Evolutionary conservation across 495 filamentous ascomycete genomes (phyloP), one percentile per base, ranked within the genome.

Genomic region (Aspergillus hancockii): DNA sequence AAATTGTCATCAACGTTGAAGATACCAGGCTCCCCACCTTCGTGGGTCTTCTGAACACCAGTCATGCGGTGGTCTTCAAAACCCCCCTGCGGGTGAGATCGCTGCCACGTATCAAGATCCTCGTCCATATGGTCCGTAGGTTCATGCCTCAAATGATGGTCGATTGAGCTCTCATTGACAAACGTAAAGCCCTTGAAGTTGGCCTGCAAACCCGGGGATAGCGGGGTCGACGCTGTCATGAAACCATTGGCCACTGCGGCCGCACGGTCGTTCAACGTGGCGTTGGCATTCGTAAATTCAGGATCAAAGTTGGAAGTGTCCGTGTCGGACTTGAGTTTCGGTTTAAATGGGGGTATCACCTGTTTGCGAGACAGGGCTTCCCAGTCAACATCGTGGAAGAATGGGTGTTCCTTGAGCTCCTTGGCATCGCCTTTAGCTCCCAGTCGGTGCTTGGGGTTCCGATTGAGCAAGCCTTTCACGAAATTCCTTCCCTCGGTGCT

Each of bases 141-240:
- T 34, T 86, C 86, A 43, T 85, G 72, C 60, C 80, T 80, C 75
- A 95, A 90, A 59, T 97, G 90, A 45, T 96, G 91, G 46, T 98
- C 92, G 56, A 98, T 90, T 21, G 90, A 88, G 67, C 91, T 97
- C 74, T 98, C 95, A 66, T 98, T 95, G 6, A 98, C 95, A 68
- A 95, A 98, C 0, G 94, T 98, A 72, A 98, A 98, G 25, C 94
- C 94, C 63, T 93, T 90, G 80, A 98, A 98, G 67, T 97, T 97
- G 55, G 93, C 94, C 70, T 98, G 94, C 79, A 97, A 92, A 13
- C 90, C 91, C 3, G 95, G 94, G 2, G 90, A 95, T 16, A 98
- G 75, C 0, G 94, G 94, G 0, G 94, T 98, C 18, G 88, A 93
- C 8, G 90, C 90, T 25, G 90, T 84, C 65, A 92, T 90, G 34